phyloP scores from a whole-genome alignment of 768 basidiomycete species.

The Pleurotus sapidus region DNA sequence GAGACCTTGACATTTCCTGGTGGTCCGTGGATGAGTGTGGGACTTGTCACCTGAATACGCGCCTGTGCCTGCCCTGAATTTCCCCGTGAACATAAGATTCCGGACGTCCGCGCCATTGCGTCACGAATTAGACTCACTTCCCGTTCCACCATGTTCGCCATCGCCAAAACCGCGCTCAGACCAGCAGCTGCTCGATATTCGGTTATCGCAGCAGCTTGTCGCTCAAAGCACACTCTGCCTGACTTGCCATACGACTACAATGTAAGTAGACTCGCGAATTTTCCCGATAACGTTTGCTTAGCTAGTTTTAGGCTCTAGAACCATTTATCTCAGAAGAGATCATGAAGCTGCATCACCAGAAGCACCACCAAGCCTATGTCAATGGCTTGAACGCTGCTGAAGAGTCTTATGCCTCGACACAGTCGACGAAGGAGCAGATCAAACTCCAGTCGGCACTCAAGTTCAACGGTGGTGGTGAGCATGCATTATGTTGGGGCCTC shows the following conservation, averaged over 20 bases:
- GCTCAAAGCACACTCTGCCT: conserved; percentile 62
- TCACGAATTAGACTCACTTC: background rate
- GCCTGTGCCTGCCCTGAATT: background rate
- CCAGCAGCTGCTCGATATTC: conserved; percentile 21
- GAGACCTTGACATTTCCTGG: conserved; percentile 45
- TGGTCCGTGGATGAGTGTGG: background rate
- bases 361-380: conserved; percentile 96
- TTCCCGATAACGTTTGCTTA: background rate
- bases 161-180: conserved; percentile 40
- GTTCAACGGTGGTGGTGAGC: conserved; percentile 44
- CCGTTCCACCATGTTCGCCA: conserved; percentile 40
- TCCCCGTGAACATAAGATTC: no score
- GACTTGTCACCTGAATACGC: background rate
- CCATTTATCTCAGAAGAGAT: conserved; percentile 91
- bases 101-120: background rate
- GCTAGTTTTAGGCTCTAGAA: conserved; percentile 59
- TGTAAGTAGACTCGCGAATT: conserved; percentile 31
- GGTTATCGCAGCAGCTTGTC: background rate
- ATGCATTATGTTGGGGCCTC: background rate
- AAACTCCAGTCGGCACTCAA: conserved; percentile 88
- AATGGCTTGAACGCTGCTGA: conserved; percentile 91
- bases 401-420: conserved; percentile 62
- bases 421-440: conserved; percentile 76
- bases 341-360: conserved; percentile 92
- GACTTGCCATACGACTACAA: conserved; percentile 79